Base-by-base conservation (phyloP, 805 yeast genomes). In the Starmerella vitae region DNA sequence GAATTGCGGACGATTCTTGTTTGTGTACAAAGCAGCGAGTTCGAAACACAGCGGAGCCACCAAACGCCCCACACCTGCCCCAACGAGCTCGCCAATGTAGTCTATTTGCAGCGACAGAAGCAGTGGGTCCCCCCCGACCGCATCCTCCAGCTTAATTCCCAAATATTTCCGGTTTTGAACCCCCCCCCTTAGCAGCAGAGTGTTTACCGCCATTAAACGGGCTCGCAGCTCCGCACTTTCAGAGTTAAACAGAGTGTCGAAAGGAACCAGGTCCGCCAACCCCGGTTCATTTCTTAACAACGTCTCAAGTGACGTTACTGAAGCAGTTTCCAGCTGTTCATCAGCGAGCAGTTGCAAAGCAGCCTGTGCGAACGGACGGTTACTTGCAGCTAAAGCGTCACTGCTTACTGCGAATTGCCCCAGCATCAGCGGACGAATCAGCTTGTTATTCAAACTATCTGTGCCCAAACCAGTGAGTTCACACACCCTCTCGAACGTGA, bases 121-220 rank as follows among this genome's bases (percentile, higher is more conserved):
- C 29, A 46, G 31, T 15, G 36, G 18, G 28, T 48, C 52, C 21
- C 22, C 39, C 7, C 20, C 35, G 8, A 38, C 22, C 20, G 34
- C 45, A 32, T 20, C 18, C 20, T 30, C 39, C 5, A 42, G 30
- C 2, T 30, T 35, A 5, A 4, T 7, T 44, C 46, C 42, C 13
- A 22, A 2, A 9, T 38, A 19, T 27, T 21, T 22, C 7, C 20
- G 30, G 4, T 31, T 28, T 12, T 42, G 48, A 8, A 33, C 24
- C 22, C 25, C 29, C 7, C n/a, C 6, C 13, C 21, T 8, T 31
- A 49, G 41, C 13, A 50, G 32, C 15, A 13, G 15, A 17, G 34
- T 3, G 33, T 48, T 49, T 7, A 49, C 21, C 8, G 45, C 50
- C 48, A 50, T 45, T 19, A 50, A 47, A 13, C 55, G 39, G 17